Percentiles rank a stretch among this genome's conserved stretches.
These are phyloP conservation scores for Tulasnella sp. DNA, from an alignment of 768 basidiomycete genomes.

Conservation along the genomic window DNA sequence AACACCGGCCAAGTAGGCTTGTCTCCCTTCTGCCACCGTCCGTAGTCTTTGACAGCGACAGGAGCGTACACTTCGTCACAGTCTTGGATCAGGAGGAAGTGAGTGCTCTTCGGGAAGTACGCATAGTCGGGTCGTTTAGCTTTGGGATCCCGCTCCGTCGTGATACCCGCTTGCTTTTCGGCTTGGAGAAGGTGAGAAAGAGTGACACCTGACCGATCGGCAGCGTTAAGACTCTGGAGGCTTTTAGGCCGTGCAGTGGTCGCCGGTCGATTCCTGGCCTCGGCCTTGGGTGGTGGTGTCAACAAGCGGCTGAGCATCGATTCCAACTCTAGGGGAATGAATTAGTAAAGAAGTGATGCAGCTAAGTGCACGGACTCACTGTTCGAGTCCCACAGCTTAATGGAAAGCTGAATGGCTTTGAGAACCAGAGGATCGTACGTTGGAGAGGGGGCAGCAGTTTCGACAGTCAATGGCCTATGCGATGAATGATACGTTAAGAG, in stretches of 20 bases:
- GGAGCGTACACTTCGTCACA: slow-evolving; percentile 81
- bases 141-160: slow-evolving; percentile 87
- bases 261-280: slow-evolving; percentile 54
- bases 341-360: background rate
- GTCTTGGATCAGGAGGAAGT: slow-evolving; percentile 92
- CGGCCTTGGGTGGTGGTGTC: slow-evolving; percentile 41
- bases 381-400: slow-evolving; percentile 83
- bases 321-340: slow-evolving; percentile 43
- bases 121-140: slow-evolving; percentile 85
- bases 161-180: slow-evolving; percentile 81
- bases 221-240: slow-evolving; percentile 11
- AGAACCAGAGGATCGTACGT: slow-evolving; percentile 57
- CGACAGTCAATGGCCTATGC: background rate
- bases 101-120: slow-evolving; percentile 77
- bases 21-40: slow-evolving; percentile 54
- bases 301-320: slow-evolving; percentile 43
- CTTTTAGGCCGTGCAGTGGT: slow-evolving; percentile 42
- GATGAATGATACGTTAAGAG: background rate
- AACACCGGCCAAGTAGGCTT: slow-evolving; percentile 81
- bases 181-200: slow-evolving; percentile 60
- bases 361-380: slow-evolving; percentile 42
- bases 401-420: slow-evolving; percentile 69
- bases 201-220: slow-evolving; percentile 37
- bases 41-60: slow-evolving; percentile 81
- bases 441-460: background rate